Conservation (phyloP, 495 filamentous ascomycete genomes). For the Hypoxylon trugodes region DNA sequence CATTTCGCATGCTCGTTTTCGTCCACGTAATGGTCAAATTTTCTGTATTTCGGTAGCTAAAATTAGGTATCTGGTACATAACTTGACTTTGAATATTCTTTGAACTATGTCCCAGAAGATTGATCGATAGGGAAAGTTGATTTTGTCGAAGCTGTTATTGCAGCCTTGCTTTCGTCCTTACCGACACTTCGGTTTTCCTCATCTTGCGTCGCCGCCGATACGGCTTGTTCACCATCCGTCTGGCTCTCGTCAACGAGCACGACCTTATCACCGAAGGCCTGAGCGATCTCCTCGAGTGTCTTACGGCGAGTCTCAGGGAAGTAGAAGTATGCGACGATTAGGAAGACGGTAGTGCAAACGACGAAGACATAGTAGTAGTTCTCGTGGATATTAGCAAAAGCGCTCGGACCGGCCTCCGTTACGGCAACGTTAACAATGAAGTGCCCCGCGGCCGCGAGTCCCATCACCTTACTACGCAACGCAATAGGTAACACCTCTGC, state of each 20-base stretch:
- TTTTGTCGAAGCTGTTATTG: constrained; percentile 7
- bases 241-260: constrained; percentile 49
- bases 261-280: constrained; percentile 65
- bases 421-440: constrained; percentile 69
- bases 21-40: too few species aligned
- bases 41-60: too few species aligned
- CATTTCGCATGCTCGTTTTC: too few species aligned
- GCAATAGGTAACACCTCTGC: constrained; percentile 66
- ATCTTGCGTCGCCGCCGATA: constrained; percentile 3
- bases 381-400: constrained; percentile 65
- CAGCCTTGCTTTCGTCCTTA: constrained; percentile 10
- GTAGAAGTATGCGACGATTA: constrained; percentile 60
- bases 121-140: constrained; percentile 8
- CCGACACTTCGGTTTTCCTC: constrained; percentile 18
- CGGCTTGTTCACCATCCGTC: constrained; percentile 34
- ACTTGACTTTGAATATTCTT: not conserved
- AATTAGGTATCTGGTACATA: too few species aligned
- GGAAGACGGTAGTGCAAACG: constrained; percentile 59
- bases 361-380: constrained; percentile 71
- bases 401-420: constrained; percentile 66
- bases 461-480: constrained; percentile 67
- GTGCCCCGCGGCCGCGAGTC: constrained; percentile 63
- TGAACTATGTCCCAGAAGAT: not conserved
- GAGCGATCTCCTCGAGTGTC: constrained; percentile 66
- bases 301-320: constrained; percentile 67